phyloP scores from a whole-genome alignment of 1,284 basidiomycete genomes.

The Cutaneotrichosporon mucoides region DNA sequence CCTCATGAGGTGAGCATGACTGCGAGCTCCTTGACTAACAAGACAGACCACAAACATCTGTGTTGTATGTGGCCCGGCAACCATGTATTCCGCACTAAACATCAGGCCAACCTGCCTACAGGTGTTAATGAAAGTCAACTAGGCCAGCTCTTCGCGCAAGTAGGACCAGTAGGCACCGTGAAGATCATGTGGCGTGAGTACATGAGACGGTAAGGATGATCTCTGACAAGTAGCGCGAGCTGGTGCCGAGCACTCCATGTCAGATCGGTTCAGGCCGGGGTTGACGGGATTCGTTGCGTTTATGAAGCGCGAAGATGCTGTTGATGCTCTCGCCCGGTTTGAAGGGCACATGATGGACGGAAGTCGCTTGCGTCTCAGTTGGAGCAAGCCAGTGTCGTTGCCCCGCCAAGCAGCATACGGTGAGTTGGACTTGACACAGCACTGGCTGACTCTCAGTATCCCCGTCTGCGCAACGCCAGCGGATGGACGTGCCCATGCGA shows the following conservation, averaged over 20 bases:
- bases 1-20: neutral
- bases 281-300: slow-evolving; percentile 93
- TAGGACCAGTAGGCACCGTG: slow-evolving; percentile 54
- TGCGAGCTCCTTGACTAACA: too few species aligned
- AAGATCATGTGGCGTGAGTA: slow-evolving; percentile 92
- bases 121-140: slow-evolving; percentile 77
- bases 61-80: slow-evolving; percentile 55
- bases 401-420: slow-evolving; percentile 75
- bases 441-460: too few species aligned
- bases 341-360: slow-evolving; percentile 93
- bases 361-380: slow-evolving; percentile 76
- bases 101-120: slow-evolving; percentile 56
- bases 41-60: slow-evolving; percentile 86
- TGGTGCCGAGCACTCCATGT: neutral
- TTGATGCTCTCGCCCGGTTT: slow-evolving; percentile 74
- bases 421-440: slow-evolving; percentile 36
- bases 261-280: slow-evolving; percentile 59
- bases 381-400: slow-evolving; percentile 93
- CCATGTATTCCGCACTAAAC: too few species aligned
- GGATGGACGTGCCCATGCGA: too few species aligned
- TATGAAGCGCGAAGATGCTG: slow-evolving; percentile 88
- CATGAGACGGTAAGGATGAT: slow-evolving; percentile 27
- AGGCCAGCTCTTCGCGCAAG: slow-evolving; percentile 75
- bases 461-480: too few species aligned
- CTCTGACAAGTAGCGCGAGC: neutral